These are phyloP conservation scores for Fomes fomentarius DNA, from an alignment of 1,284 basidiomycete species.

Conservation along the genomic window DNA sequence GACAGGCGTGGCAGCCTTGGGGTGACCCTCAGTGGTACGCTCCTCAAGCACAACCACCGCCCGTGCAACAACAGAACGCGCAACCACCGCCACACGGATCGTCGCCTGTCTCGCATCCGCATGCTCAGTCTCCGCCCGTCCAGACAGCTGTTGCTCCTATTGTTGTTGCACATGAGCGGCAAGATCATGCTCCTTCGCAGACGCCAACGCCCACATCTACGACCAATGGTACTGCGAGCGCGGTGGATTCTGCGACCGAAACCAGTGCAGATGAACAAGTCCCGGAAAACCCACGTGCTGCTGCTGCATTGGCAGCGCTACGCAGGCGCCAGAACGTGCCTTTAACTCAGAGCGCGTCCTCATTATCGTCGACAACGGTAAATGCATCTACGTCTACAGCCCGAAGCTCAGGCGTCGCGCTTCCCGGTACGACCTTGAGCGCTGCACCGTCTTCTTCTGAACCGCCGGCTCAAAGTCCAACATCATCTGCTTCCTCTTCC, in stretches of 20 bases:
- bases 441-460: no score
- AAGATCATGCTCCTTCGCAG: neutral
- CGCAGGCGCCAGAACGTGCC: constrained; percentile 6
- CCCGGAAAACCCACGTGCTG: constrained; percentile 12
- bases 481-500: neutral
- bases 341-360: neutral
- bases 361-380: neutral
- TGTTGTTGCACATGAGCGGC: neutral
- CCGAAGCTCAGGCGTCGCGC: neutral
- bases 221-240: neutral
- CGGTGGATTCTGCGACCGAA: neutral
- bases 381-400: no score
- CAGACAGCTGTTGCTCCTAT: constrained; percentile 4
- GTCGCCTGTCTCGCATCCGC: neutral
- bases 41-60: constrained; percentile 7
- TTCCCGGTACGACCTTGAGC: no score
- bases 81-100: neutral
- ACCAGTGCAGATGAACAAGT: neutral
- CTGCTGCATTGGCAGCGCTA: constrained; percentile 17
- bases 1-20: constrained; percentile 68
- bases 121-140: constrained; percentile 18
- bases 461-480: neutral
- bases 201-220: constrained; percentile 11
- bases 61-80: neutral
- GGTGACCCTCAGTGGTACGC: constrained; percentile 38